These are phyloP conservation scores for Globisporangium yorkense DNA, from an alignment of 352 stramenopile species.

Conservation along the genomic window DNA sequence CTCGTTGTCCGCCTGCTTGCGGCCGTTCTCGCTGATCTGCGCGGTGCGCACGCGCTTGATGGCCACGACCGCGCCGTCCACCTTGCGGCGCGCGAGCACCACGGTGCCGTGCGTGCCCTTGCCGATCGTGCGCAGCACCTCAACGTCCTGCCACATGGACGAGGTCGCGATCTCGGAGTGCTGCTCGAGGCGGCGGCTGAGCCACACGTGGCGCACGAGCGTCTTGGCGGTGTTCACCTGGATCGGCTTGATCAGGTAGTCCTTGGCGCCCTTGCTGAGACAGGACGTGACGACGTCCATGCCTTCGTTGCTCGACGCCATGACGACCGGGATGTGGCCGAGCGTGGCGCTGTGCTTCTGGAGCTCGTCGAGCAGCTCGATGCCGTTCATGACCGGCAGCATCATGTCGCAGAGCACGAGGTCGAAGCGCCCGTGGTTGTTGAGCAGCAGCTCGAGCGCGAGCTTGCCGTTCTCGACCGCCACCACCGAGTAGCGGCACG, in stretches of 20 bases:
- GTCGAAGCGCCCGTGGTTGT: constrained; percentile 75
- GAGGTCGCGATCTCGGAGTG: constrained; percentile 55
- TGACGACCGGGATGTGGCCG: constrained; percentile 85
- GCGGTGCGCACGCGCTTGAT: constrained; percentile 81
- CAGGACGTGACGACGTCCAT: constrained; percentile 88
- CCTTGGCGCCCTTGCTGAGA: constrained; percentile 84
- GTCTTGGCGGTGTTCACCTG: constrained; percentile 89
- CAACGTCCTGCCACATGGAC: constrained; percentile 81
- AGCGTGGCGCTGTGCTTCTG: constrained; percentile 58
- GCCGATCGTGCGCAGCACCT: constrained; percentile 82
- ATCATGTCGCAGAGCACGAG: constrained; percentile 89
- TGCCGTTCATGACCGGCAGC: constrained; percentile 85
- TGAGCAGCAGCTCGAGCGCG: constrained; percentile 64
- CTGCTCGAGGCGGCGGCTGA: constrained; percentile 61
- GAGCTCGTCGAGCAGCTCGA: constrained; percentile 82
- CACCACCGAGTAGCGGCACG: constrained; percentile 77
- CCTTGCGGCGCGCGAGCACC: constrained; percentile 64
- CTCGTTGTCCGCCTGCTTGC: constrained; percentile 86
- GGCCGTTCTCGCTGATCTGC: constrained; percentile 76
- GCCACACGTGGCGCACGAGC: constrained; percentile 84
- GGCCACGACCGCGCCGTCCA: constrained; percentile 76
- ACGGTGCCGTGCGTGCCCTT: constrained; percentile 85
- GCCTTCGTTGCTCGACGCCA: constrained; percentile 88
- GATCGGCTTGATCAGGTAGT: constrained; percentile 90
- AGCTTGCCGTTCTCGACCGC: constrained; percentile 81